Conservation (phyloP, 1,139 yeast species). For the Nakaseomyces kungkrabaensis region DNA sequence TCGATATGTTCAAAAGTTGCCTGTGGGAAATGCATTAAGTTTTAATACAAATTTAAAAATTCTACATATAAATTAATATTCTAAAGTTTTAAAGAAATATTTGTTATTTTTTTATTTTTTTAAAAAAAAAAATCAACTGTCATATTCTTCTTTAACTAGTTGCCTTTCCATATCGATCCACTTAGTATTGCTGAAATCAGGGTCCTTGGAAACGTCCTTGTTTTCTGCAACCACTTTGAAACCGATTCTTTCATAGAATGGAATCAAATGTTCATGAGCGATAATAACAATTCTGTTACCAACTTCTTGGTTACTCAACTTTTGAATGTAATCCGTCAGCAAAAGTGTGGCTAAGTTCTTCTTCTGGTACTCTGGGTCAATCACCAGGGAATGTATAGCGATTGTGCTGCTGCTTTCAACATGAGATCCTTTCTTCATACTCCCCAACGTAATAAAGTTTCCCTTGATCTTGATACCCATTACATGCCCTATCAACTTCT, state of each 20-base stretch:
- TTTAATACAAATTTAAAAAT: too few relatives aligned
- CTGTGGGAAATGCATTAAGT: too few relatives aligned
- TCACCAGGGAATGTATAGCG: conserved; percentile 75
- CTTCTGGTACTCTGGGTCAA: conserved; percentile 72
- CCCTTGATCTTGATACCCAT: conserved; percentile 64
- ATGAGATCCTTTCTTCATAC: conserved; percentile 56
- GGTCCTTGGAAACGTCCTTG: conserved; percentile 22
- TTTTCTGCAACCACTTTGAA: conserved; percentile 35
- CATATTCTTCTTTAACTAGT: conserved; percentile 29
- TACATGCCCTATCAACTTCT: conserved; percentile 72
- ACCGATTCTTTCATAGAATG: conserved; percentile 74
- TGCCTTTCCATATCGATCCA: conserved; percentile 32
- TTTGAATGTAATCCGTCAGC: conserved; percentile 83
- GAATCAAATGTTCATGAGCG: conserved; percentile 58
- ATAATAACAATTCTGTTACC: conserved; percentile 71
- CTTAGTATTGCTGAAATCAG: conserved; percentile 22
- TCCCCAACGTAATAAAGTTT: conserved; percentile 46
- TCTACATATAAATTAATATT: too few relatives aligned
- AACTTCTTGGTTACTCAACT: conserved; percentile 75
- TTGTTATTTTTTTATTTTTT: neutral
- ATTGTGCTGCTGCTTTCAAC: conserved; percentile 62
- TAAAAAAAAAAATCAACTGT: conserved; percentile 10
- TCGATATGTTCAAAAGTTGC: too few relatives aligned
- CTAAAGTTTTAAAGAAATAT: too few relatives aligned
- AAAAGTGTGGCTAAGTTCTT: conserved; percentile 73